A percentile compares a stretch with the other conserved stretches of the same genome.
Conservation (phyloP, 495 filamentous ascomycete species). For the Lasiosphaeria miniovina region DNA sequence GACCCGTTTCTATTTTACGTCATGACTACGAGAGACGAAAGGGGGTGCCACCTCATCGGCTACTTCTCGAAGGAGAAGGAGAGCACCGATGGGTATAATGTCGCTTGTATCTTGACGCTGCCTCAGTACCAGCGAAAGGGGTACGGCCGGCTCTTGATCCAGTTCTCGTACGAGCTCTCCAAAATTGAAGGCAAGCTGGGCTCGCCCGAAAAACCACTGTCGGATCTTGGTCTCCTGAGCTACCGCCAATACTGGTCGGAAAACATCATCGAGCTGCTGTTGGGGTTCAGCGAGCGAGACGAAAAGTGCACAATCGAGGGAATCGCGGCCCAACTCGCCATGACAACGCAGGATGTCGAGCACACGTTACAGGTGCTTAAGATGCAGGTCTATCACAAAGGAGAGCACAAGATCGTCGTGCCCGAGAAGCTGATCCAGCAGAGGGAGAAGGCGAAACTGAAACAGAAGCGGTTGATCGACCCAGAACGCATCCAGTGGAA, state of each 20-base stretch:
- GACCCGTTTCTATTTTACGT: conserved; percentile 98
- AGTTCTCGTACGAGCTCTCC: conserved; percentile 96
- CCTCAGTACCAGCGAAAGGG: conserved; percentile 95
- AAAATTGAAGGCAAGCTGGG: conserved; percentile 93
- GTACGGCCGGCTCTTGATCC: conserved; percentile 88
- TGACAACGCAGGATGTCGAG: conserved; percentile 94
- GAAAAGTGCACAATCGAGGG: conserved; percentile 78
- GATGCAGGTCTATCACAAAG: conserved; percentile 92
- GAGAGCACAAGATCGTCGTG: conserved; percentile 87
- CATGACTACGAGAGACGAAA: conserved; percentile 84
- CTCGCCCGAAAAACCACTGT: conserved; percentile 93
- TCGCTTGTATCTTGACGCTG: conserved; percentile 94
- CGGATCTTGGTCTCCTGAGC: conserved; percentile 83
- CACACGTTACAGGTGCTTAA: conserved; percentile 88
- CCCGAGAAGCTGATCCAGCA: conserved; percentile 65
- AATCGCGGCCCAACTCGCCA: conserved; percentile 72
- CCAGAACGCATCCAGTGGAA: conserved; percentile 84
- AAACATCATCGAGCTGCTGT: conserved; percentile 78
- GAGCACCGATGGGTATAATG: conserved; percentile 90
- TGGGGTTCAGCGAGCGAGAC: conserved; percentile 56
- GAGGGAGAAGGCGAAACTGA: conserved; percentile 72
- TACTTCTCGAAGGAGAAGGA: conserved; percentile 99
- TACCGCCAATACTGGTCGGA: conserved; percentile 98
- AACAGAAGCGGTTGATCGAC: conserved; percentile 70
- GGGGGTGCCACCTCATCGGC: conserved; percentile 88